Evolutionary conservation across 1,284 basidiomycete genomes (phyloP).

Genomic region (Austropuccinia psidii): DNA sequence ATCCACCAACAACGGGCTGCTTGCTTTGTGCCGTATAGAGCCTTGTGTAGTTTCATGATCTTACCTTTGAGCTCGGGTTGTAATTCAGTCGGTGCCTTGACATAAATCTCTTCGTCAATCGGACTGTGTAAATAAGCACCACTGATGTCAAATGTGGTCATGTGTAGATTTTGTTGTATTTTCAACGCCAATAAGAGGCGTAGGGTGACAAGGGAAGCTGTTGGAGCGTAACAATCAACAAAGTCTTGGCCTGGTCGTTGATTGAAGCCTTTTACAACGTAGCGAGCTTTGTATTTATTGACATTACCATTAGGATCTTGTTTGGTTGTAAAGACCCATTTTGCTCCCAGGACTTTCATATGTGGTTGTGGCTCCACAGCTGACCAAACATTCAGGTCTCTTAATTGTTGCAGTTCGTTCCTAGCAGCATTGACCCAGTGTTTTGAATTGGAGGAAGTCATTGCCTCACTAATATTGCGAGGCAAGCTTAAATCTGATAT

Average conservation of each 20-base stretch:
- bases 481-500: neutral
- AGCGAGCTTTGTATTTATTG: neutral
- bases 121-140: constrained; percentile 7
- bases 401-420: neutral
- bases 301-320: neutral
- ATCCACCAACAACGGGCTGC: neutral
- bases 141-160: neutral
- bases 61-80: neutral
- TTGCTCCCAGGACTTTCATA: neutral
- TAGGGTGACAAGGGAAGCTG: neutral
- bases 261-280: constrained; percentile 1
- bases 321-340: constrained; percentile 18
- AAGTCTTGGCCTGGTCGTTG: neutral
- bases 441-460: neutral
- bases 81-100: neutral
- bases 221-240: neutral
- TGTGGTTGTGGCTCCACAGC: neutral
- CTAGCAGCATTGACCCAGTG: neutral
- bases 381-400: neutral
- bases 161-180: neutral
- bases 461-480: neutral
- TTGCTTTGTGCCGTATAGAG: neutral
- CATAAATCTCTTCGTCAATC: constrained; percentile 10
- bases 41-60: too few relatives aligned
- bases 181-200: neutral